phyloP scores from a whole-genome alignment of 2,329 filamentous ascomycete species.

The Pleurostoma richardsiae region DNA sequence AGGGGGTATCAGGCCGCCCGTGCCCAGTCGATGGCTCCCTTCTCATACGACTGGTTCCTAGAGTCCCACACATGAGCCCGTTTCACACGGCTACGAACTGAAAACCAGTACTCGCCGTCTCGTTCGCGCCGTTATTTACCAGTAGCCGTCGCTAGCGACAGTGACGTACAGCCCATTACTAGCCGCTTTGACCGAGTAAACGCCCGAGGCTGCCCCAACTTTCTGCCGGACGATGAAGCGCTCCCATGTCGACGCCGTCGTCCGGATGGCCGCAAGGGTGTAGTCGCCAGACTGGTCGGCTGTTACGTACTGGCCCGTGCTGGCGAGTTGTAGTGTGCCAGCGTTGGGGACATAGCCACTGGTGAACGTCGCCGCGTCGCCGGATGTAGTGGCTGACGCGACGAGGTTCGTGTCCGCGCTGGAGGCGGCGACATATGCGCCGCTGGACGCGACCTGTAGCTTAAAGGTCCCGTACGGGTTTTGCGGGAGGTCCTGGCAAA shows the following conservation, averaged over 20 bases:
- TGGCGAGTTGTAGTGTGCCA: slow-evolving; percentile 5
- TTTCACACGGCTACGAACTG: slow-evolving; percentile 3
- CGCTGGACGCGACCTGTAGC: slow-evolving; percentile 10
- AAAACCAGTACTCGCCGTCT: slow-evolving; percentile 6
- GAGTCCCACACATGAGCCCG: no score
- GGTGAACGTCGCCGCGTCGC: slow-evolving; percentile 10
- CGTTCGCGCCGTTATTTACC: slow-evolving; percentile 11
- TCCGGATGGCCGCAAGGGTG: slow-evolving; percentile 11
- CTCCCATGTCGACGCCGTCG: slow-evolving; percentile 12
- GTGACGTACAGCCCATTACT: slow-evolving; percentile 15
- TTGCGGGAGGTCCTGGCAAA: slow-evolving; percentile 14
- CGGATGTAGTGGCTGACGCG: slow-evolving; percentile 8
- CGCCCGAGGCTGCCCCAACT: slow-evolving; percentile 9
- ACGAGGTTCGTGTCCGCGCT: slow-evolving; percentile 9
- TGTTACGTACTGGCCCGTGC: slow-evolving; percentile 11
- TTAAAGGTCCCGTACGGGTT: slow-evolving; percentile 16
- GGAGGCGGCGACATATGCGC: slow-evolving; percentile 11
- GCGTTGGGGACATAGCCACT: slow-evolving; percentile 15
- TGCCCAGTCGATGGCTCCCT: no score
- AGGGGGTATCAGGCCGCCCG: no score
- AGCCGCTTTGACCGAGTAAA: slow-evolving; percentile 16
- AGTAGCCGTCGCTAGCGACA: slow-evolving; percentile 11
- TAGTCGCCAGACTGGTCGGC: slow-evolving; percentile 12
- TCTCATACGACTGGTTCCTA: no score
- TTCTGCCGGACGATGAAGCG: slow-evolving; percentile 14